Evolutionary conservation across 495 filamentous ascomycete species (phyloP).

Genomic region (Pseudoneurospora amorphoporcata): DNA sequence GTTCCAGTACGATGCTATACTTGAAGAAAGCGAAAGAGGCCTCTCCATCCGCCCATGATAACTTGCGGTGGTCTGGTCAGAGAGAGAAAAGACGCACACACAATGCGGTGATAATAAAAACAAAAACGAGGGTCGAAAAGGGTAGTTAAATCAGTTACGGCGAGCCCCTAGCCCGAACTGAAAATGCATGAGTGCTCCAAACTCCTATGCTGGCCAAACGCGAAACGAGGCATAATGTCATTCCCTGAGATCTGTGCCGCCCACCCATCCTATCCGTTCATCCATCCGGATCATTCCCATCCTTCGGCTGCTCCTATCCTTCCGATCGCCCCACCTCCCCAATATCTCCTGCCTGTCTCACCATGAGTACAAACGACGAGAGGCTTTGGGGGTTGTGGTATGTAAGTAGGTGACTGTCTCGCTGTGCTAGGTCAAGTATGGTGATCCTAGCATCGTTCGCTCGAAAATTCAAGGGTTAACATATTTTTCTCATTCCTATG

Average conservation of each 20-base stretch:
- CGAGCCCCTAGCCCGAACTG: neutral
- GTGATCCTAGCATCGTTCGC: neutral
- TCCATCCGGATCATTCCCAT: neutral
- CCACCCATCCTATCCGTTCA: neutral
- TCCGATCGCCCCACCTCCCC: neutral
- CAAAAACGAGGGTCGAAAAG: constrained; percentile 2
- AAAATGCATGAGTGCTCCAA: constrained; percentile 8
- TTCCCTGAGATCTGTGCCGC: neutral
- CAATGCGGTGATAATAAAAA: neutral
- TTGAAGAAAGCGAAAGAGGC: neutral
- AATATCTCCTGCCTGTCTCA: neutral
- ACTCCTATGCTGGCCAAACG: constrained; percentile 21
- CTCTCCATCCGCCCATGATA: neutral
- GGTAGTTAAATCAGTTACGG: neutral
- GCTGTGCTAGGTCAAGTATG: neutral
- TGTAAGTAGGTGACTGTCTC: neutral
- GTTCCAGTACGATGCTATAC: neutral
- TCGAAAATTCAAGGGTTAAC: neutral
- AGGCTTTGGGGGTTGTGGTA: neutral
- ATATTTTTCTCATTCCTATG: neutral
- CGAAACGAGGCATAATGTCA: constrained; percentile 4
- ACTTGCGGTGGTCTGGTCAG: neutral
- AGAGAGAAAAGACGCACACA: neutral
- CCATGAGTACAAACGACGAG: neutral
- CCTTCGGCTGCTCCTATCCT: neutral